phyloP scores from a whole-genome alignment of 2,329 filamentous ascomycete species.

The Alternaria ethzedia region DNA sequence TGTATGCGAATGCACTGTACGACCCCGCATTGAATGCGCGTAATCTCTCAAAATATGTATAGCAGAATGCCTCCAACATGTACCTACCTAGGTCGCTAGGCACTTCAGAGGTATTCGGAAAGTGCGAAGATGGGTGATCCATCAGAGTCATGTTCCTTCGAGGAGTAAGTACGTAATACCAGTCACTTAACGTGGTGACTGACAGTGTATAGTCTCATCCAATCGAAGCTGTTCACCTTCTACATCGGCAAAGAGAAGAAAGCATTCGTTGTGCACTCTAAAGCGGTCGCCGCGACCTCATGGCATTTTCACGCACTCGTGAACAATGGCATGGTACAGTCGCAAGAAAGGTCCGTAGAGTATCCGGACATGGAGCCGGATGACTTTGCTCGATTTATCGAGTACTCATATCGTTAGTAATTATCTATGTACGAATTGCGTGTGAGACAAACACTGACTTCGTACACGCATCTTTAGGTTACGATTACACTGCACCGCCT shows the following conservation, averaged over 20 bases:
- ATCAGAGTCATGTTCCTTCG: conserved; percentile 4
- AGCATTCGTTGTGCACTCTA: conserved; percentile 24
- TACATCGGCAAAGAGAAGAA: conserved; percentile 25
- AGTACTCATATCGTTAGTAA: conserved; percentile 14
- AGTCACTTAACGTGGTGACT: neutral
- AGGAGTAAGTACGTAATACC: conserved; percentile 5
- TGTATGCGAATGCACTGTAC: conserved; percentile 7
- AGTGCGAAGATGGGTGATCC: conserved; percentile 6
- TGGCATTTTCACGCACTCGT: conserved; percentile 25
- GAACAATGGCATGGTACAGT: conserved; percentile 28
- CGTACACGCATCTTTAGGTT: no score
- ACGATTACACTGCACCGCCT: no score
- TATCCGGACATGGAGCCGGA: conserved; percentile 23
- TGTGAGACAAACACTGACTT: no score
- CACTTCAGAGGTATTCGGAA: neutral
- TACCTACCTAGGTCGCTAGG: neutral
- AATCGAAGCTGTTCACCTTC: conserved; percentile 35
- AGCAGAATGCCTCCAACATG: neutral
- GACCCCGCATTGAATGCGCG: conserved; percentile 1
- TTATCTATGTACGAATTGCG: no score
- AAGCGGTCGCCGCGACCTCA: conserved; percentile 26
- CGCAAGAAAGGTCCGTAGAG: conserved; percentile 18
- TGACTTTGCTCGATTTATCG: conserved; percentile 36
- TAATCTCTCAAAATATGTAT: neutral
- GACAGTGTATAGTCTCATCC: conserved; percentile 14